Percentiles rank a stretch among this genome's conserved stretches.
Conservation (phyloP, 176 grass and related monocot genomes). For the Oryza punctata region DNA sequence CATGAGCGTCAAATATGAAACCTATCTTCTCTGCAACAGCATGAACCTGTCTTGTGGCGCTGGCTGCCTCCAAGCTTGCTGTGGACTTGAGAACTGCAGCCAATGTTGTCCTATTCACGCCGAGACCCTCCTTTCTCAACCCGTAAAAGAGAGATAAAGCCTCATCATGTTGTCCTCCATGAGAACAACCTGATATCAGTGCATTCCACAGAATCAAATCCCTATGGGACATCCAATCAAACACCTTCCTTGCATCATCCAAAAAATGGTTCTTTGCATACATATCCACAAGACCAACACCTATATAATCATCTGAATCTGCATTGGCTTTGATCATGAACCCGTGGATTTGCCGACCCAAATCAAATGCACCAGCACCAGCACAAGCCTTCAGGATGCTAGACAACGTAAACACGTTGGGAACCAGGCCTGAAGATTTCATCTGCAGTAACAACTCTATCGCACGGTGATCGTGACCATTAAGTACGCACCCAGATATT, state of each 20-base stretch:
- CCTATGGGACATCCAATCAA: slow-evolving; percentile 50
- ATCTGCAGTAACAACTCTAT: slow-evolving; percentile 65
- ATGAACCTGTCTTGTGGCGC: slow-evolving; percentile 61
- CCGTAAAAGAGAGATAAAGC: slow-evolving; percentile 54
- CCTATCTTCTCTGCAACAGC: slow-evolving; percentile 60
- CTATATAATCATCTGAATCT: slow-evolving; percentile 59
- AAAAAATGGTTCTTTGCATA: slow-evolving; percentile 56
- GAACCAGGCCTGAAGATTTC: slow-evolving; percentile 60
- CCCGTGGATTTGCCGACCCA: slow-evolving; percentile 83
- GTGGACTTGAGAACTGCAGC: slow-evolving; percentile 83
- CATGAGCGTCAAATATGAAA: slow-evolving; percentile 73
- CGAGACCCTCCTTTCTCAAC: slow-evolving; percentile 64
- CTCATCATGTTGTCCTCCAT: slow-evolving; percentile 55
- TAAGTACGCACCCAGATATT: slow-evolving; percentile 75
- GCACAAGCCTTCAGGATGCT: slow-evolving; percentile 78
- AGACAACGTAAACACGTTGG: slow-evolving; percentile 69
- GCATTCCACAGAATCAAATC: slow-evolving; percentile 80
- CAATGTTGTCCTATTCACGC: slow-evolving; percentile 67
- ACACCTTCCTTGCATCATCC: slow-evolving; percentile 61
- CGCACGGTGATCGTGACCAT: slow-evolving; percentile 58
- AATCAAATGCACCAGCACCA: slow-evolving; percentile 52
- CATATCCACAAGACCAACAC: slow-evolving; percentile 81
- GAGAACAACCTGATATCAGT: slow-evolving; percentile 72
- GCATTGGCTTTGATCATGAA: slow-evolving; percentile 71
- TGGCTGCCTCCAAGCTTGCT: slow-evolving; percentile 56